Base-by-base conservation (phyloP, 345 rosid species). In the Syzygium oleosum region DNA sequence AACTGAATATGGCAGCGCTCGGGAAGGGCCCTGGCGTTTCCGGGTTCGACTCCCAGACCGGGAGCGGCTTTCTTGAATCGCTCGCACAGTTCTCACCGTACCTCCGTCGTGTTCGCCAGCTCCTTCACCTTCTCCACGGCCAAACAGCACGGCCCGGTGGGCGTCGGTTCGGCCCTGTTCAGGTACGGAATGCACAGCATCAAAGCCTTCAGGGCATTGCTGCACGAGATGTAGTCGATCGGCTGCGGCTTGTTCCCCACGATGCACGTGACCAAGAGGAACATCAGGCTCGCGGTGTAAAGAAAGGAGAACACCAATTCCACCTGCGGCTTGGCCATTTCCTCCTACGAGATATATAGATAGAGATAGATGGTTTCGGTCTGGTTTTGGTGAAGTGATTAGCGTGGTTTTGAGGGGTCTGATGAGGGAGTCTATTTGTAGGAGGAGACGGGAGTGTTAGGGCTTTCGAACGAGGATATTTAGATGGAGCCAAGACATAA, bases 11-110 rank as follows among this genome's bases (percentile, higher is more conserved):
- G 68, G 68, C 93, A 90, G 5, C 38, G 1, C 4, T 55, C 85
- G 22, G 91, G 91, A 78, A 91, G 80, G 41, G 61, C 52, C 88
- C 85, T 89, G 65, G 89, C 91, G 58, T n/a, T 88, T 4, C 88
- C 85, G 85, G 87, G 79, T 41, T 84, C 84, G n/a, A 87, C 85
- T 34, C 90, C 89, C 8, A 63, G 3, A 41, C 31, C 14, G 5
- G 49, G 85, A 7, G 46, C 89, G 52, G 73, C 87, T 16, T 86
- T 54, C 52, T 88, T 87, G 21, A 88, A 88, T 55, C 91, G 87
- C 5, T 85, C 22, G 29, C 93, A 90, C 25, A 91, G 61, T 14
- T 80, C 21, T 84, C 84, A 25, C 5, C 88, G 90, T 29, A 43
- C 88, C 23, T 56, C 43, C 10, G 68, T 87, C 43, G 88, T 55